Conservation (phyloP, 2,329 filamentous ascomycete species). For the Thermothelomyces thermophilus region DNA sequence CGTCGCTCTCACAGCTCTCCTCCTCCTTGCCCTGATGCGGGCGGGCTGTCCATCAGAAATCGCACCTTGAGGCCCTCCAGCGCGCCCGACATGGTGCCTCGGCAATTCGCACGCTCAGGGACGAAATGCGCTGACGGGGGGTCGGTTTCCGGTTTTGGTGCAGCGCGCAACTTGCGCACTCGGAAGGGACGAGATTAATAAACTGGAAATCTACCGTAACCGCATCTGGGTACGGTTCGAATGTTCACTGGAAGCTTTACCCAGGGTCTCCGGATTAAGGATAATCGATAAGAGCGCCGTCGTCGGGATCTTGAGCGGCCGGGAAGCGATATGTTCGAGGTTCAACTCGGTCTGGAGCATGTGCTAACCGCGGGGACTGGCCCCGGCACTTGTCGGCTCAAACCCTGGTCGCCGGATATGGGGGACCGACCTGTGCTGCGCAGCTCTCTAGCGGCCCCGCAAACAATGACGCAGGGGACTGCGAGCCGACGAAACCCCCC, state of each 20-base stretch:
- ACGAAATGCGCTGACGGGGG: background rate
- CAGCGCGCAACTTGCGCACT: conserved; percentile 9
- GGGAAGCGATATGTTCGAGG: background rate
- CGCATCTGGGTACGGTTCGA: conserved; percentile 6
- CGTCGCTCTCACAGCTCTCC: background rate
- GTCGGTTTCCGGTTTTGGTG: conserved; percentile 3
- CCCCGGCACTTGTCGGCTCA: conserved; percentile 13
- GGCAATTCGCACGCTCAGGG: too few species aligned
- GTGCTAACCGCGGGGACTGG: conserved; percentile 7
- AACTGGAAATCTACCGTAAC: conserved; percentile 13
- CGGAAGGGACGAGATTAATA: background rate
- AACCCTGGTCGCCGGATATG: background rate
- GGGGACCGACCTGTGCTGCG: background rate
- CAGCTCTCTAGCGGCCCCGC: conserved; percentile 2
- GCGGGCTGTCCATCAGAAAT: background rate
- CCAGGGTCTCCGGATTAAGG: background rate
- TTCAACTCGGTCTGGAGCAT: background rate
- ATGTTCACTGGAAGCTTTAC: background rate
- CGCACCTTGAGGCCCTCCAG: conserved; percentile 16
- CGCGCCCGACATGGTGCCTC: conserved; percentile 18
- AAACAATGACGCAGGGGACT: conserved; percentile 8
- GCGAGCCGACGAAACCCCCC: background rate
- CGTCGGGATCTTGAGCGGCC: background rate
- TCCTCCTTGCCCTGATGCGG: background rate
- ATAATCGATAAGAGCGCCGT: background rate